Percentiles rank a stretch among this genome's conserved stretches.
phyloP scores from a whole-genome alignment of 345 rosid genomes.

The Citrus hindsii region DNA sequence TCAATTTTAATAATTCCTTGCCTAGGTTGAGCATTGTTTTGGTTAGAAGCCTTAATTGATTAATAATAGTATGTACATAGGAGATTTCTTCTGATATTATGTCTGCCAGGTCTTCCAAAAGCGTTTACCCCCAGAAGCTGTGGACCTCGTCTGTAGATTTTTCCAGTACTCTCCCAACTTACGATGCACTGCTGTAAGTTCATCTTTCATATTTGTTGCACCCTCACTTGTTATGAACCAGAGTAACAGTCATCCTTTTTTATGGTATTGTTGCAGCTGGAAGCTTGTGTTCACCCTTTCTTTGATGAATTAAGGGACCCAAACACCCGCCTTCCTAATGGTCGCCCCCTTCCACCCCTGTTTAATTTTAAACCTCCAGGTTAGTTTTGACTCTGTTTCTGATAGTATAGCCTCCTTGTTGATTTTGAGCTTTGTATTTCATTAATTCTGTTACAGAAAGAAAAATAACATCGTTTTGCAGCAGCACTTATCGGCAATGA shows the following conservation, averaged over 20 bases:
- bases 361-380: slow-evolving; percentile 84
- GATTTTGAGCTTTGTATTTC: neutral
- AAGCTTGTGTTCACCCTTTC: slow-evolving; percentile 87
- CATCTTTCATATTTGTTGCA: neutral
- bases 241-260: neutral
- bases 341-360: slow-evolving; percentile 94
- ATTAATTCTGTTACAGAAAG: neutral
- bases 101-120: slow-evolving; percentile 68
- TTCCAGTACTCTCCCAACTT: slow-evolving; percentile 95
- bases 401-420: neutral
- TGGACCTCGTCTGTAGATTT: slow-evolving; percentile 92
- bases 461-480: neutral
- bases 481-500: neutral
- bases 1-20: neutral
- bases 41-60: neutral
- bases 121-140: slow-evolving; percentile 94
- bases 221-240: neutral
- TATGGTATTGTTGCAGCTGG: slow-evolving; percentile 48
- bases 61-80: neutral
- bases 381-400: slow-evolving; percentile 10
- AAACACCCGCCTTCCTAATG: slow-evolving; percentile 79
- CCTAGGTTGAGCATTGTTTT: neutral
- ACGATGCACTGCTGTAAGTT: slow-evolving; percentile 95
- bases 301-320: slow-evolving; percentile 92
- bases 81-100: neutral